Base-by-base conservation (phyloP, 768 basidiomycete genomes). In the Kwoniella sp. region DNA sequence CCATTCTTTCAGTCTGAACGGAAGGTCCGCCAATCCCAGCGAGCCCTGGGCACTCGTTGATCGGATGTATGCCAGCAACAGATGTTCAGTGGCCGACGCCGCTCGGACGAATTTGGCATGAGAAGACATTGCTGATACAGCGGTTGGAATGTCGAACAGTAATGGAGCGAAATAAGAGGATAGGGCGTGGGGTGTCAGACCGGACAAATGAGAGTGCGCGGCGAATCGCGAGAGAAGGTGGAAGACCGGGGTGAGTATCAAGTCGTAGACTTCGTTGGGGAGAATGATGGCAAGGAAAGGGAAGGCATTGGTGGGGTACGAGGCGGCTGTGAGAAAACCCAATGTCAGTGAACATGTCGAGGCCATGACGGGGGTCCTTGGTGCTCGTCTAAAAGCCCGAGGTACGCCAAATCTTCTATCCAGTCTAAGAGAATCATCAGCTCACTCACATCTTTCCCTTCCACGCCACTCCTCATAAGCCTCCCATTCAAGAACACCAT, bases 151-250 rank as follows among this genome's bases (percentile, higher is more conserved):
- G 57, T 93, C 92, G 68, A 97, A 97, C 51, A 98, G 81, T 25
- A 95, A 82, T 1, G 93, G 92, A 0, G 90, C 90, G 76, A 97
- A 95, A 6, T 95, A 85, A 17, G 91, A 87, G 0, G 93, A 91
- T 40, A 98, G 86, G 1, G 91, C 88, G 21, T 90, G 89, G 0
- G 93, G 93, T 0, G 92, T 94, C 69, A 95, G 90, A 1, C 95
- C 94, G 13, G 91, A 92, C 8, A 85, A 84, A 21, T 88, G 84
- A 27, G 89, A 89, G 77, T 96, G 87, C 1, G 93, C 91, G 0
- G 89, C 87, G 67, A 97, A 85, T 30, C 89, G 86, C 2, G 88
- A 85, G 50, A 95, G 84, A 47, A 97, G 87, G n/a, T 87, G 85
- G 68, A 97, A 85, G 2, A 95, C 81, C 1, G 88, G 86, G 67